phyloP scores from a whole-genome alignment of 208 protist species.

The Acanthamoeba quina region DNA sequence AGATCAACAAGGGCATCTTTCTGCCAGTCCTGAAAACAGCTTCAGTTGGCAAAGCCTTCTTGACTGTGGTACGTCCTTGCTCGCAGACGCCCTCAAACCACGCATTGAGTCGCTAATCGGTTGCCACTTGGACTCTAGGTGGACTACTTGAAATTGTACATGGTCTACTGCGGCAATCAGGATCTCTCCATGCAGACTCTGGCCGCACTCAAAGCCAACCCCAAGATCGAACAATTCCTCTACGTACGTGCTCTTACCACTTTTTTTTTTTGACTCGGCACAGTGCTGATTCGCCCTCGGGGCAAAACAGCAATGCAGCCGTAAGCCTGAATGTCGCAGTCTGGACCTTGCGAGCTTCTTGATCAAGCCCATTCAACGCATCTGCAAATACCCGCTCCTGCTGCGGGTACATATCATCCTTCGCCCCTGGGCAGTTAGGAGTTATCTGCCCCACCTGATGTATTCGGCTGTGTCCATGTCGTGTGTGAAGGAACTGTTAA shows the following conservation, averaged over 20 bases:
- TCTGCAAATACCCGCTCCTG: constrained; percentile 73
- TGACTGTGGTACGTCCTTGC: constrained; percentile 51
- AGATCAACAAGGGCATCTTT: constrained; percentile 70
- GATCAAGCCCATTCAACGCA: constrained; percentile 69
- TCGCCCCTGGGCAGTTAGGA: neutral
- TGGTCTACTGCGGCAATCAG: constrained; percentile 71
- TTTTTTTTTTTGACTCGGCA: neutral
- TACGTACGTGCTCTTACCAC: neutral
- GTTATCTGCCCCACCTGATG: neutral
- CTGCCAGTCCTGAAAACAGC: constrained; percentile 28
- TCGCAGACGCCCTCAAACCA: neutral
- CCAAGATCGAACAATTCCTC: constrained; percentile 53
- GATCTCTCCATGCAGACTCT: constrained; percentile 56
- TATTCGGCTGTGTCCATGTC: neutral
- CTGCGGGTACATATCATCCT: neutral
- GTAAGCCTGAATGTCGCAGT: constrained; percentile 10
- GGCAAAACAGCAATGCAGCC: neutral
- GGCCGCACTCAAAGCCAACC: constrained; percentile 20
- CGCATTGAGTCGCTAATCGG: neutral
- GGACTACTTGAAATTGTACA: constrained; percentile 74
- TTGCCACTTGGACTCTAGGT: neutral
- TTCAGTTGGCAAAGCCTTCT: constrained; percentile 64
- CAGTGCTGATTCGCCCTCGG: neutral
- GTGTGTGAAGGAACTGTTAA: constrained; percentile 35
- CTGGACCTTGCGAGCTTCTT: constrained; percentile 10